Evolutionary conservation across 2,329 filamentous ascomycete species (phyloP).

Genomic region (Cercospora canescens): DNA sequence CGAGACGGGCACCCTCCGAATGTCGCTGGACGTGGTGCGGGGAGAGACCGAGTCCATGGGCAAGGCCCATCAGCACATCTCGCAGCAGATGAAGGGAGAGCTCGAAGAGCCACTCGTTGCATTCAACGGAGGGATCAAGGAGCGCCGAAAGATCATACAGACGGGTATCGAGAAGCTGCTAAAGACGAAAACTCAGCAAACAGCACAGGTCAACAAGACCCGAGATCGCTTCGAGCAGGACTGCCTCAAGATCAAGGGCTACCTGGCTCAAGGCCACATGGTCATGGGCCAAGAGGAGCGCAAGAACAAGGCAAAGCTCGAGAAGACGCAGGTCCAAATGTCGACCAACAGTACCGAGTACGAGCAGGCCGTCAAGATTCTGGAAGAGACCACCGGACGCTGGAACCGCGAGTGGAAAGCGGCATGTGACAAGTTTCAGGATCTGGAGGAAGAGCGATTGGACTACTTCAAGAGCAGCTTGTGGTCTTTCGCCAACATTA

Average conservation of each 20-base stretch:
- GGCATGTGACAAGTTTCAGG: slow-evolving; percentile 97
- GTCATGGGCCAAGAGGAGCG: slow-evolving; percentile 99
- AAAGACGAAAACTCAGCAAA: slow-evolving; percentile 92
- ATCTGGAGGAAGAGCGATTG: slow-evolving; percentile 92
- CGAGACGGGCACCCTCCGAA: slow-evolving; percentile 79
- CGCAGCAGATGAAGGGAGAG: slow-evolving; percentile 92
- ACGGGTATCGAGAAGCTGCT: slow-evolving; percentile 89
- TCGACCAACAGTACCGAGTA: slow-evolving; percentile 91
- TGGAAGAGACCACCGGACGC: slow-evolving; percentile 90
- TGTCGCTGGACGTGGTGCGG: slow-evolving; percentile 82
- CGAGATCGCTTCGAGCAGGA: slow-evolving; percentile 96
- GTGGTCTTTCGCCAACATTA: slow-evolving; percentile 97
- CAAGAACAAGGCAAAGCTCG: slow-evolving; percentile 97
- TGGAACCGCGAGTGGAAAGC: slow-evolving; percentile 99
- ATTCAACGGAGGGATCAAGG: slow-evolving; percentile 93
- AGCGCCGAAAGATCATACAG: slow-evolving; percentile 94
- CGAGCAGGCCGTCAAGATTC: slow-evolving; percentile 84
- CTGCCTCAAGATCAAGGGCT: slow-evolving; percentile 96
- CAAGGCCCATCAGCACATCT: slow-evolving; percentile 88
- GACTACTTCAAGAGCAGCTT: slow-evolving; percentile 98
- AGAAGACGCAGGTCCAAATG: slow-evolving; percentile 97
- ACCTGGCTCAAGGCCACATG: slow-evolving; percentile 98
- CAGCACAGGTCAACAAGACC: slow-evolving; percentile 87
- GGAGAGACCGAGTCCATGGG: slow-evolving; percentile 90
- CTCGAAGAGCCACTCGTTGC: slow-evolving; percentile 90